Percentiles rank a stretch among this genome's conserved stretches.
Conservation (phyloP, 2,329 filamentous ascomycete genomes). For the Lachnellula occidentalis region DNA sequence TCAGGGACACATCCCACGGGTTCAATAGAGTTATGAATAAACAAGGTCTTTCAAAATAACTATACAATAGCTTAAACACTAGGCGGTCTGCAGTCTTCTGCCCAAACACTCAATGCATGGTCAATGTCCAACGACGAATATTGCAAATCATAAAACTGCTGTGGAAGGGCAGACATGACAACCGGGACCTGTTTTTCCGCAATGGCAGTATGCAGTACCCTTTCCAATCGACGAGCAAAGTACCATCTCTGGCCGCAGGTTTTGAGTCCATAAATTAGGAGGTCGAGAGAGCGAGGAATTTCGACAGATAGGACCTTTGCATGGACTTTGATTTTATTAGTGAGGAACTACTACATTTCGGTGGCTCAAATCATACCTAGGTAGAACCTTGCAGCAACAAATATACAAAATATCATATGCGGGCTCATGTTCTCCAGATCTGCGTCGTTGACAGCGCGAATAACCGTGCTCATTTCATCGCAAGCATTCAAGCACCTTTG, state of each 20-base stretch:
- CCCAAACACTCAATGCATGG: slow-evolving; percentile 8
- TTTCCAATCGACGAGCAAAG: slow-evolving; percentile 14
- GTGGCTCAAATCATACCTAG: slow-evolving; percentile 2
- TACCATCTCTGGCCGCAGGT: slow-evolving; percentile 18
- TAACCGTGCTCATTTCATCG: slow-evolving; percentile 12
- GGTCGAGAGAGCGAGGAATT: slow-evolving; percentile 12
- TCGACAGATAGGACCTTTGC: slow-evolving; percentile 15
- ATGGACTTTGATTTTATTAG: slow-evolving; percentile 4
- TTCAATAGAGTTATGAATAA: not conserved
- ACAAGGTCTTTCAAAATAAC: not conserved
- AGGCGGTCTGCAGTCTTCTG: not conserved
- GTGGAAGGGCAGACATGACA: slow-evolving; percentile 6
- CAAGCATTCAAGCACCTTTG: slow-evolving; percentile 14
- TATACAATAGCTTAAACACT: no score
- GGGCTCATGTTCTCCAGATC: slow-evolving; percentile 15
- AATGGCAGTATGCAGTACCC: slow-evolving; percentile 10
- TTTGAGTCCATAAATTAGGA: slow-evolving; percentile 14
- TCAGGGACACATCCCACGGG: no score
- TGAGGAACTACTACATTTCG: not conserved
- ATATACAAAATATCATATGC: slow-evolving; percentile 16
- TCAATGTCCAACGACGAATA: slow-evolving; percentile 16
- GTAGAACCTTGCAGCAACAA: slow-evolving; percentile 14
- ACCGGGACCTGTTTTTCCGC: slow-evolving; percentile 10
- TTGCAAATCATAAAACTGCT: slow-evolving; percentile 15
- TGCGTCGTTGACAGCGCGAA: slow-evolving; percentile 9